These are phyloP conservation scores for Rhodamnia argentea DNA, from an alignment of 345 rosid species.

Conservation along the genomic window DNA sequence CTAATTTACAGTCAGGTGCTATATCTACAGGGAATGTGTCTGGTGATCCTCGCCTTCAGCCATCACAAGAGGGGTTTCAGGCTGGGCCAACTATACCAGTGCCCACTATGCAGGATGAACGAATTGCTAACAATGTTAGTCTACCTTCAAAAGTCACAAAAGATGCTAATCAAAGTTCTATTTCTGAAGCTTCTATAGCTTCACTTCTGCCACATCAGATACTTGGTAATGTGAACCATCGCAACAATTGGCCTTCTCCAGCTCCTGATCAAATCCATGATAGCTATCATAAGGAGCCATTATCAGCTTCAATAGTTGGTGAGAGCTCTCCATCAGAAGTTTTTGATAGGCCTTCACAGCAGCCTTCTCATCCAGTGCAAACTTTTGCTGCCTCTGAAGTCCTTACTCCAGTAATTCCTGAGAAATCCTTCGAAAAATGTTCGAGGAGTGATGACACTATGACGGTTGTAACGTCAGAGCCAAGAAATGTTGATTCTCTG, in stretches of 20 bases:
- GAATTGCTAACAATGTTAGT: constrained; percentile 21
- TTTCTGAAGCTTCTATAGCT: constrained; percentile 25
- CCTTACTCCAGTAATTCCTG: constrained; percentile 5
- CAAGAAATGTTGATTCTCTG: constrained; percentile 1
- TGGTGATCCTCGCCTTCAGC: constrained; percentile 44
- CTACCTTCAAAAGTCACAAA: constrained; percentile 27
- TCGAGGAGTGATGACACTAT: constrained; percentile 18
- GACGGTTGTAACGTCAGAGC: constrained; percentile 1
- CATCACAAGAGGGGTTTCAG: constrained; percentile 39
- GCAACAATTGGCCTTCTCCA: constrained; percentile 21
- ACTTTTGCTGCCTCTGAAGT: constrained; percentile 16
- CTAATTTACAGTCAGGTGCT: constrained; percentile 31
- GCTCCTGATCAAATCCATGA: constrained; percentile 21
- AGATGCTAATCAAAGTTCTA: constrained; percentile 23
- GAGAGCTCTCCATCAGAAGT: constrained; percentile 27
- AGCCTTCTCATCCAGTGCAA: constrained; percentile 14
- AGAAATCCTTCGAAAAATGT: constrained; percentile 16
- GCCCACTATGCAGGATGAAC: constrained; percentile 36
- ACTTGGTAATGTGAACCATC: constrained; percentile 24
- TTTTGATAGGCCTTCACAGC: constrained; percentile 14
- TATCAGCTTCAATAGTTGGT: constrained; percentile 13
- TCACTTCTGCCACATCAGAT: constrained; percentile 44
- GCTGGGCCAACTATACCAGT: constrained; percentile 37
- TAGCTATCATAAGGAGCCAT: constrained; percentile 25
- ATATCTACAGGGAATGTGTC: constrained; percentile 39